Evolutionary conservation across 768 basidiomycete species (phyloP).

Genomic region (Phanerodontia chrysosporium): DNA sequence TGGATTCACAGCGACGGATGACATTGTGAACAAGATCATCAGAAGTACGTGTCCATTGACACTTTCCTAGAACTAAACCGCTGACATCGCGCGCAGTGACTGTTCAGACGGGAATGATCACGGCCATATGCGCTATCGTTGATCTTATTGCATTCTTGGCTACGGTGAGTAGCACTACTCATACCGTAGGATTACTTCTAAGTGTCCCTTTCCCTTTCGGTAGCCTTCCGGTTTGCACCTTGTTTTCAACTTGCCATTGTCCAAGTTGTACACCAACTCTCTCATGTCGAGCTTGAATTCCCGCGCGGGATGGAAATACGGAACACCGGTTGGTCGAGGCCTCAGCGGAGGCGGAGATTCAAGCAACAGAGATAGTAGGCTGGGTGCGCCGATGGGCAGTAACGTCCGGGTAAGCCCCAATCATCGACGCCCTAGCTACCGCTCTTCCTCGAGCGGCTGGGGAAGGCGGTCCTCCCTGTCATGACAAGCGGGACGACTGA

Average conservation of each 20-base stretch:
- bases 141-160: constrained; percentile 31
- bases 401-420: constrained; percentile 6
- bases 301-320: constrained; percentile 30
- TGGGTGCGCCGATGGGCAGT: not conserved
- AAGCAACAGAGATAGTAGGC: not conserved
- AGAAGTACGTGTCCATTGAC: constrained; percentile 23
- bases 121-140: constrained; percentile 29
- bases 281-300: constrained; percentile 37
- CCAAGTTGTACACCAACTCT: constrained; percentile 36
- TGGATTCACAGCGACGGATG: constrained; percentile 38
- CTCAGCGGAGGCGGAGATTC: constrained; percentile 27
- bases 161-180: constrained; percentile 16
- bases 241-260: constrained; percentile 32
- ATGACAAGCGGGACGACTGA: not conserved
- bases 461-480: not conserved
- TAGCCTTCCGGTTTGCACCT: constrained; percentile 27
- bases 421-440: not conserved
- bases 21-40: constrained; percentile 40
- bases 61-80: no score
- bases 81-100: constrained; percentile 32
- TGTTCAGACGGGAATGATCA: constrained; percentile 34
- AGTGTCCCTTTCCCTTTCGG: no score
- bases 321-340: constrained; percentile 12
- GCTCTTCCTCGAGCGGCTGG: not conserved
- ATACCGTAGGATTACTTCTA: no score